phyloP scores from a whole-genome alignment of 2,329 filamentous ascomycete species.

The Moelleriella libera region DNA sequence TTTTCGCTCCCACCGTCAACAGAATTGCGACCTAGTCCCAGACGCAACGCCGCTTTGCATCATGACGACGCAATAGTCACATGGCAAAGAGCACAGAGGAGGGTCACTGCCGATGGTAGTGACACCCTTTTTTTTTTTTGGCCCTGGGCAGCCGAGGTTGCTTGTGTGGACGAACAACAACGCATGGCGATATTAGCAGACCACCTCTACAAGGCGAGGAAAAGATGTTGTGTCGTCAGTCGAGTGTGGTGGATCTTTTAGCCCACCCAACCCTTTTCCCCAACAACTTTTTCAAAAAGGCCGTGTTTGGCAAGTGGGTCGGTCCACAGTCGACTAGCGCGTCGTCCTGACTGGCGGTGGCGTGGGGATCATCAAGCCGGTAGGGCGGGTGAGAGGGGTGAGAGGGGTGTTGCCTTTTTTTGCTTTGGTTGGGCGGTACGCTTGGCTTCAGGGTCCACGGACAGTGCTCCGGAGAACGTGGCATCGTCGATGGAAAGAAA shows the following conservation, averaged over 20 bases:
- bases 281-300: conserved; percentile 6
- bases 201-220: too few relatives aligned
- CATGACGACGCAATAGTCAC: not conserved
- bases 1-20: too few relatives aligned
- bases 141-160: not conserved
- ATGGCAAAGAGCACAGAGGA: not conserved
- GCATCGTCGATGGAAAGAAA: not conserved
- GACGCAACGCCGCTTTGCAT: not conserved
- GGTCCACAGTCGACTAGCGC: not conserved
- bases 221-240: not conserved
- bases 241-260: not conserved
- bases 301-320: conserved; percentile 2
- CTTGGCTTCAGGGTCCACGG: not conserved
- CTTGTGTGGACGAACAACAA: not conserved
- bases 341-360: conserved; percentile 1
- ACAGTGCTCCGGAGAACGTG: not conserved
- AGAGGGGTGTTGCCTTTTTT: not conserved
- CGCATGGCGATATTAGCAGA: not conserved
- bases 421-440: not conserved
- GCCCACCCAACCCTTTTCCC: conserved; percentile 7
- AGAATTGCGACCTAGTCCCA: too few relatives aligned
- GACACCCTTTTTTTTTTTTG: too few relatives aligned
- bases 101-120: too few relatives aligned
- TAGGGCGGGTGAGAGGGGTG: not conserved
- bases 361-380: not conserved